phyloP scores from a whole-genome alignment of 352 stramenopile genomes.

The Pilasporangium apinafurcum region DNA sequence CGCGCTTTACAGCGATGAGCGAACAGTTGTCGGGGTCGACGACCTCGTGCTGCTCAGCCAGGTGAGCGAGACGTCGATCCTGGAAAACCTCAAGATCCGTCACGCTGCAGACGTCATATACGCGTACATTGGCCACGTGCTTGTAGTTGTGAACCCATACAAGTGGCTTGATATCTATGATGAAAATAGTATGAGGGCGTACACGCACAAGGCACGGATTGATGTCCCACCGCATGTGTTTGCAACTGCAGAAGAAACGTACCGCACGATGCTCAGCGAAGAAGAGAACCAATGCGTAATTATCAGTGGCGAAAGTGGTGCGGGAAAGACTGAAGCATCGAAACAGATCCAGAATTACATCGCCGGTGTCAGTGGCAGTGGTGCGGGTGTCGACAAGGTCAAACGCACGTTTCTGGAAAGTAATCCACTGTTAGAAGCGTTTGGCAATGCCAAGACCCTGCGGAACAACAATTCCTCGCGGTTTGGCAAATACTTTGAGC shows the following conservation, averaged over 20 bases:
- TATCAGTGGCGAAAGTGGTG: slow-evolving; percentile 82
- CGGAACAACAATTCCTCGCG: slow-evolving; percentile 94
- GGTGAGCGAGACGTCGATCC: slow-evolving; percentile 73
- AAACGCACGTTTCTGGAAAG: slow-evolving; percentile 90
- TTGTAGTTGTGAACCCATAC: slow-evolving; percentile 87
- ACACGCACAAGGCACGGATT: slow-evolving; percentile 83
- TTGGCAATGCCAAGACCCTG: slow-evolving; percentile 94
- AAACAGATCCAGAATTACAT: slow-evolving; percentile 92
- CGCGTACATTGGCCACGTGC: slow-evolving; percentile 83
- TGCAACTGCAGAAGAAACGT: slow-evolving; percentile 80
- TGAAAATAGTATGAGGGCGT: slow-evolving; percentile 70
- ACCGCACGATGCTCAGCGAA: slow-evolving; percentile 84
- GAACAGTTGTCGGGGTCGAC: slow-evolving; percentile 67
- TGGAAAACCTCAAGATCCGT: slow-evolving; percentile 87
- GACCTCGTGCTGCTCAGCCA: slow-evolving; percentile 73
- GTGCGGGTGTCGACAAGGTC: slow-evolving; percentile 79
- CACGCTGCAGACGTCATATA: slow-evolving; percentile 86
- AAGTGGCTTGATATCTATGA: slow-evolving; percentile 90
- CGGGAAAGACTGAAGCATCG: slow-evolving; percentile 83
- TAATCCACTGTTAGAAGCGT: slow-evolving; percentile 95
- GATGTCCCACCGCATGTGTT: slow-evolving; percentile 85
- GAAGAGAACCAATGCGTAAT: slow-evolving; percentile 90
- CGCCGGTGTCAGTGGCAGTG: slow-evolving; percentile 69
- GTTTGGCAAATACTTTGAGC: slow-evolving; percentile 95
- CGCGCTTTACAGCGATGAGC: slow-evolving; percentile 48